Evolutionary conservation across 2,329 filamentous ascomycete genomes (phyloP).

Genomic region (Monosporascus sp.): DNA sequence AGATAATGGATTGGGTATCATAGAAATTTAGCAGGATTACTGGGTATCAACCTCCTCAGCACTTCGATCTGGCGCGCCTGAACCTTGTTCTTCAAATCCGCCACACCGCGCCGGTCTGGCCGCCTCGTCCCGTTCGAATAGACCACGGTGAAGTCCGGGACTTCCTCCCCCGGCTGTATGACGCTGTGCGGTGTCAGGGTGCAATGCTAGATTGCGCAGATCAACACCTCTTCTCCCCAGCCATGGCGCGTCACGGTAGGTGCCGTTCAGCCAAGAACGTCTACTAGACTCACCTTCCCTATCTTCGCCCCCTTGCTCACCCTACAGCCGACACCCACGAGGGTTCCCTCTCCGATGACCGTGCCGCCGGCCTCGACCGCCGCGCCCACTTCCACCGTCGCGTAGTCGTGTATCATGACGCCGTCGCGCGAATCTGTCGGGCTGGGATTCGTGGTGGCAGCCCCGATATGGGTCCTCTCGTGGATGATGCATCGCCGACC

Average conservation of each 20-base stretch:
- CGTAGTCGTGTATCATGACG: slow-evolving; percentile 55
- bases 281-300: slow-evolving; percentile 48
- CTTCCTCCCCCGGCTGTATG: slow-evolving; percentile 49
- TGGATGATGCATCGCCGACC: slow-evolving; percentile 78
- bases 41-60: slow-evolving; percentile 60
- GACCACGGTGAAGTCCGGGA: slow-evolving; percentile 65
- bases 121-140: slow-evolving; percentile 59
- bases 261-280: background rate
- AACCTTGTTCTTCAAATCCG: slow-evolving; percentile 58
- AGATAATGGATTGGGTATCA: slow-evolving; percentile 14
- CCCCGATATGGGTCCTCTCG: slow-evolving; percentile 59
- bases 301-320: slow-evolving; percentile 57
- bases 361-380: slow-evolving; percentile 58
- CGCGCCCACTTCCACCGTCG: slow-evolving; percentile 55
- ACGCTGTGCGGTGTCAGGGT: slow-evolving; percentile 62
- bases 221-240: background rate
- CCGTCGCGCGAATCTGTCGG: slow-evolving; percentile 36
- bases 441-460: slow-evolving; percentile 26
- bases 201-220: slow-evolving; percentile 48
- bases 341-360: slow-evolving; percentile 54
- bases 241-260: background rate
- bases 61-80: slow-evolving; percentile 65
- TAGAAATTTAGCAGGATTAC: slow-evolving; percentile 50
- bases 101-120: slow-evolving; percentile 54
- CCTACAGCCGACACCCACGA: slow-evolving; percentile 54